Evolutionary conservation across 257 asterid genomes (phyloP), one percentile per base, ranked within the genome.

Genomic region (Solanum okadae): DNA sequence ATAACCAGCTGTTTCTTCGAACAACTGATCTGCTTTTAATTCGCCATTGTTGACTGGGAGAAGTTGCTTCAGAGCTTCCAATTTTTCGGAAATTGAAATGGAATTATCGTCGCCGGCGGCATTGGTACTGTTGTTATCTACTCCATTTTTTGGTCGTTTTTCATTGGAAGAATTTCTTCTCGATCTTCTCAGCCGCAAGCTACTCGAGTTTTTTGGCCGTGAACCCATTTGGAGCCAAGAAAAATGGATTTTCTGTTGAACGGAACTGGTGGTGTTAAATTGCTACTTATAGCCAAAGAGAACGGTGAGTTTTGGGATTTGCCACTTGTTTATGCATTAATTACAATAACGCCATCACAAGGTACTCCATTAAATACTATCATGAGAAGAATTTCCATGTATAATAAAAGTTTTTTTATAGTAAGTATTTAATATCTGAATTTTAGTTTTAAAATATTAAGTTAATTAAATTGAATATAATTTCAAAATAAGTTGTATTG

Each of bases 1-100:
- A 95, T 95, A 94, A 86, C 93, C 92, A 29, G 98, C 96, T 6
- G 99, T 93, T 89, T 95, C 98, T 77, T 91, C 91, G 25, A 93
- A 96, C 59, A 96, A 89, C 84, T 93, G 92, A 35, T 93, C 98
- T 2, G 95, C 85, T 67, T 93, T 94, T 25, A 88, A 79, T 15
- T 88, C 87, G 4, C 27, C 92, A 0, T 75, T 83, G 10, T 86
- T 86, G 67, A 89, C 88, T 0, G 98, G 97, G 25, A 95, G 84
- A 40, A 95, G 98, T 88, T 86, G 92, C 75, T 94, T 94, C 18
- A 96, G 93, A 27, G 98, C 95, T 90, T 92, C 94, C 89, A 96
- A 90, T 92, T 95, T 96, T 87, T 93, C 93, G 20, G 97, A 89
- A 70, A 96, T 91, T 6, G 90, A 44, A 75, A 4, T 35, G 31